A percentile compares a stretch with the other conserved stretches of the same genome.
These are phyloP conservation scores for Chlorella vulgaris DNA, from an alignment of 139 green algal species.

Conservation along the genomic window DNA sequence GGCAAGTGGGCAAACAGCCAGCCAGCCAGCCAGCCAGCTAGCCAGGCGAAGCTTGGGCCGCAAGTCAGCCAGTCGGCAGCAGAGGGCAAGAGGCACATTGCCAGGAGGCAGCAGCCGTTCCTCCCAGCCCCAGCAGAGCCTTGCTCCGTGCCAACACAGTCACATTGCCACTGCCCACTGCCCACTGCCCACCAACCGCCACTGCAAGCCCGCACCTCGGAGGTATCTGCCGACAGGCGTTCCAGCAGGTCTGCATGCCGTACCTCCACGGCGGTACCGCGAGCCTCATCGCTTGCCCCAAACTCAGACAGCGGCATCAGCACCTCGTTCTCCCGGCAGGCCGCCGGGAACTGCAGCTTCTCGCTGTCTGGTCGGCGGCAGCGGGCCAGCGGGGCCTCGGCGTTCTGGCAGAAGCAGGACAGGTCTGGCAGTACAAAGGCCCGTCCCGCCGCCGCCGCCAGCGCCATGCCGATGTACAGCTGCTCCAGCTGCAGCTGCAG, in stretches of 20 bases:
- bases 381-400: conserved; percentile 7
- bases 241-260: neutral
- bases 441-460: conserved; percentile 2
- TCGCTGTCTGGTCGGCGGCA: conserved; percentile 2
- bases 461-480: conserved; percentile 3
- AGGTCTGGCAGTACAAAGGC: conserved; percentile 25
- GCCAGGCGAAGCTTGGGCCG: too few species aligned
- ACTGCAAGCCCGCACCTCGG: neutral
- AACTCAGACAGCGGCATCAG: conserved; percentile 10
- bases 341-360: conserved; percentile 6
- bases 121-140: too few species aligned
- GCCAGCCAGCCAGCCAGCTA: too few species aligned
- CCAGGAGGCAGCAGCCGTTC: too few species aligned
- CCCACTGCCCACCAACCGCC: neutral
- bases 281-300: neutral
- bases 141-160: too few species aligned
- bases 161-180: neutral
- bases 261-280: neutral
- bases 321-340: conserved; percentile 7
- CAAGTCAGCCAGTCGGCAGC: too few species aligned
- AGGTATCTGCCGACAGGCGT: neutral
- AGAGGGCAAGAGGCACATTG: too few species aligned
- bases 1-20: too few species aligned
- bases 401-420: conserved; percentile 32
- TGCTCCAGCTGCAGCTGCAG: conserved; percentile 36